Conservation (phyloP, 495 filamentous ascomycete genomes). For the Hypoxylon fragiforme region DNA sequence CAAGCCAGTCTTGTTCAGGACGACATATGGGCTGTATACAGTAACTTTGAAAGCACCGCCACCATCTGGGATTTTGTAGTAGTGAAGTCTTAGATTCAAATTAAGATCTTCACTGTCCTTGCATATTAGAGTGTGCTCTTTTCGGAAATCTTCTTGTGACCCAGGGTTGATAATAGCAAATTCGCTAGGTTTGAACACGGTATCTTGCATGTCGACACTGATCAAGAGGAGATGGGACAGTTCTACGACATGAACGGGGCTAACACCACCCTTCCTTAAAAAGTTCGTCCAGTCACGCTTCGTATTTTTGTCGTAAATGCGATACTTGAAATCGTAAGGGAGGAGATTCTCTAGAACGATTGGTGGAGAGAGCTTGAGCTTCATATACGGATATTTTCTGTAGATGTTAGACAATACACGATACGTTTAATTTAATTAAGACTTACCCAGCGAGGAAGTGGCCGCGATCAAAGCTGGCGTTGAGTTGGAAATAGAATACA, state of each 20-base stretch:
- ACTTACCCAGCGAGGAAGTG: constrained; percentile 73
- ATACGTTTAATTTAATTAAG: constrained; percentile 1
- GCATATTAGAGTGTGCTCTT: constrained; percentile 76
- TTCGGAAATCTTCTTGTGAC: constrained; percentile 80
- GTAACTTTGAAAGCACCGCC: constrained; percentile 96
- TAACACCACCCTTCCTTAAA: constrained; percentile 90
- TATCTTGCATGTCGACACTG: constrained; percentile 95
- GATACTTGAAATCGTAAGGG: constrained; percentile 97
- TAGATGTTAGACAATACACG: constrained; percentile 35
- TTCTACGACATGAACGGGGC: constrained; percentile 95
- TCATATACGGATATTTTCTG: constrained; percentile 91
- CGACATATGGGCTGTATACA: constrained; percentile 88
- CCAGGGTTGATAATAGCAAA: constrained; percentile 96
- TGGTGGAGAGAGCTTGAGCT: constrained; percentile 83
- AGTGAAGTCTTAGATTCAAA: constrained; percentile 83
- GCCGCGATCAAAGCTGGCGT: constrained; percentile 77
- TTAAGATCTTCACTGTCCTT: constrained; percentile 81
- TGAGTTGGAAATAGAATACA: constrained; percentile 95
- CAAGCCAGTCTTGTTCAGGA: constrained; percentile 93
- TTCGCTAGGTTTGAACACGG: constrained; percentile 89
- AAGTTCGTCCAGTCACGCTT: constrained; percentile 99
- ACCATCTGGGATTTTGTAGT: constrained; percentile 88
- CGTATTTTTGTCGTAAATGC: constrained; percentile 97
- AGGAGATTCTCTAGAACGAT: constrained; percentile 93
- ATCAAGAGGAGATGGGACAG: constrained; percentile 88